A percentile compares a stretch with the other conserved stretches of the same genome.
Conservation (phyloP, 345 rosid genomes). For the Arabis alpina region DNA sequence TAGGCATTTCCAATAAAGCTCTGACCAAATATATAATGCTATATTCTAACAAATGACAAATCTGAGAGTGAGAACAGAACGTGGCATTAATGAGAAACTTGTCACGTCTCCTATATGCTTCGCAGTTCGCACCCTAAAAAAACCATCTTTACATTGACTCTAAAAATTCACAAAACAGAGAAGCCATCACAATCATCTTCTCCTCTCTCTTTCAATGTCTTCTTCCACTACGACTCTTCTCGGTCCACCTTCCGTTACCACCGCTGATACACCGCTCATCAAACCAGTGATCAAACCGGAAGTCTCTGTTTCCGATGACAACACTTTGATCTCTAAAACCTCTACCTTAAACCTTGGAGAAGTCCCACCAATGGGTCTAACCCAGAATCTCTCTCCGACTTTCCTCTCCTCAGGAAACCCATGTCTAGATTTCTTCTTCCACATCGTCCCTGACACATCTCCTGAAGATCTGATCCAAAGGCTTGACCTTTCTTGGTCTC, state of each 20-base stretch:
- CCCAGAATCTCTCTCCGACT: conserved; percentile 54
- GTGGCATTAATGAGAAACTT: no score
- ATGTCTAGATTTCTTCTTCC: conserved; percentile 75
- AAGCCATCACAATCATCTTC: no score
- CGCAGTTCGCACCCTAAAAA: no score
- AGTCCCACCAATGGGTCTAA: conserved; percentile 45
- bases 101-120: no score
- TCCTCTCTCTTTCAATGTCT: conserved; percentile 33
- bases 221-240: conserved; percentile 36
- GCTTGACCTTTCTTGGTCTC: conserved; percentile 52
- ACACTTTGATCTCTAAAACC: conserved; percentile 12
- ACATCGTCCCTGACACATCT: conserved; percentile 58
- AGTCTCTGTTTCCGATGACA: conserved; percentile 19
- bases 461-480: conserved; percentile 34
- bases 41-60: no score
- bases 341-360: conserved; percentile 19
- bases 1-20: no score
- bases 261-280: background rate
- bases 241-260: conserved; percentile 41
- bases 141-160: no score
- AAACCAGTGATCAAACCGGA: background rate
- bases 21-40: no score
- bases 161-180: no score
- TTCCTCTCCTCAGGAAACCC: conserved; percentile 56
- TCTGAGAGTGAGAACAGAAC: no score